phyloP scores from a whole-genome alignment of 805 yeast species.

The Candida silvicultrix region DNA sequence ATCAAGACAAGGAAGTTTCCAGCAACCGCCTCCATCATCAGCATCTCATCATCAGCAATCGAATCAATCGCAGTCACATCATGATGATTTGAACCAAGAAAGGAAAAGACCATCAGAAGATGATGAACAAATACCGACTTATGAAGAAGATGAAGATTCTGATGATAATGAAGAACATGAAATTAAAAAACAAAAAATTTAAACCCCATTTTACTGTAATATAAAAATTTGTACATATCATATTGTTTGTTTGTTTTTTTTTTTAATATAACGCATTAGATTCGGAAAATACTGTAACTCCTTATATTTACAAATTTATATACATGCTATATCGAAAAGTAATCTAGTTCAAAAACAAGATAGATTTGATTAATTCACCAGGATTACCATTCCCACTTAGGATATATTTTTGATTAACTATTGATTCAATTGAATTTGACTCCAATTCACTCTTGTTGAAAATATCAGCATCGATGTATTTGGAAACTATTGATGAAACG shows the following conservation, averaged over 20 bases:
- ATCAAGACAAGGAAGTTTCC: constrained; percentile 4
- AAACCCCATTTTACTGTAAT: too few species aligned
- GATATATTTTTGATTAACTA: constrained; percentile 44
- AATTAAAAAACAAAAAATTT: background rate
- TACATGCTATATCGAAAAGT: background rate
- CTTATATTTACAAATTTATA: background rate
- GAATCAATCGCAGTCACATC: constrained; percentile 1
- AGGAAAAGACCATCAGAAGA: constrained; percentile 18
- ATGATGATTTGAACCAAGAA: constrained; percentile 2
- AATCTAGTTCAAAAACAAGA: constrained; percentile 2
- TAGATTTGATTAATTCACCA: constrained; percentile 18
- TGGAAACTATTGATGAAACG: constrained; percentile 34
- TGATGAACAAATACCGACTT: constrained; percentile 29
- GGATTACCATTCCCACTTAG: constrained; percentile 66
- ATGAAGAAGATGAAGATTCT: constrained; percentile 33
- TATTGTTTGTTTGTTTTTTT: too few species aligned
- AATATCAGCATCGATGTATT: constrained; percentile 33
- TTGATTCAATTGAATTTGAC: constrained; percentile 26
- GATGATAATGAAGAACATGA: constrained; percentile 13
- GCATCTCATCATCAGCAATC: background rate
- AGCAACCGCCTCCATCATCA: constrained; percentile 2
- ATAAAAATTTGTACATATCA: too few species aligned
- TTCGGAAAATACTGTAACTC: too few species aligned
- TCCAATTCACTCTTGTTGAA: constrained; percentile 29
- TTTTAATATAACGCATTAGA: too few species aligned